These are phyloP conservation scores for Trichoderma atrobrunneum DNA, from an alignment of 2,329 filamentous ascomycete species.

Conservation along the genomic window DNA sequence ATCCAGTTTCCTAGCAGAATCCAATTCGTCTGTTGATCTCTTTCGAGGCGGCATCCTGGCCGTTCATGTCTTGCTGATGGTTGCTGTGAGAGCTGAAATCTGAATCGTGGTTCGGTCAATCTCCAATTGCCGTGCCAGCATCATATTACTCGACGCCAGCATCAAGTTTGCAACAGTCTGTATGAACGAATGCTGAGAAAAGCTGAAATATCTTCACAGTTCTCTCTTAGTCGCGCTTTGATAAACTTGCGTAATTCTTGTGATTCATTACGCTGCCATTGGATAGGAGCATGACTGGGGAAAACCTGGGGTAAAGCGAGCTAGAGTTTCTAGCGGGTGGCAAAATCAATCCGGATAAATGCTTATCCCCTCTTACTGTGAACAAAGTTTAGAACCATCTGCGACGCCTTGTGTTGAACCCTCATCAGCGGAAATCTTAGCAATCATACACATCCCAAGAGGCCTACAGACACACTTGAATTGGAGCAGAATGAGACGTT, in stretches of 20 bases:
- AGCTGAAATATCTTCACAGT: not conserved
- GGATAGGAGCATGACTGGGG: not conserved
- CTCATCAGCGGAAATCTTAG: not conserved
- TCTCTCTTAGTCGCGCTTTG: not conserved
- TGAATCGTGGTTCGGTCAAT: not conserved
- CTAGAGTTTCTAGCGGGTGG: not conserved
- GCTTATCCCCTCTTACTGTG: constrained; percentile 1
- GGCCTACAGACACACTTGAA: not conserved
- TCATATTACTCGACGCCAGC: not conserved
- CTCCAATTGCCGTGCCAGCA: not conserved
- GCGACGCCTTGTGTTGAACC: not conserved
- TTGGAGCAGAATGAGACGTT: not conserved
- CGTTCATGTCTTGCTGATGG: not conserved
- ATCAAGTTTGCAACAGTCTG: not conserved
- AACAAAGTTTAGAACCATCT: not conserved
- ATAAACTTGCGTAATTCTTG: not conserved
- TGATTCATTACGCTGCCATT: not conserved
- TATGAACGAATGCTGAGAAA: not conserved
- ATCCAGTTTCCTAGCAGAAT: not conserved
- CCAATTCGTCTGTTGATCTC: not conserved
- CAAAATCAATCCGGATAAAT: not conserved
- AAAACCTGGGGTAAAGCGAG: constrained; percentile 13
- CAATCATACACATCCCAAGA: not conserved
- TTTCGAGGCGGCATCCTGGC: constrained; percentile 4
- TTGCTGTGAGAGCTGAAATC: not conserved